Evolutionary conservation across 352 stramenopile species (phyloP), one percentile per base, ranked within the genome.

Genomic region (Blastocystis sp.): DNA sequence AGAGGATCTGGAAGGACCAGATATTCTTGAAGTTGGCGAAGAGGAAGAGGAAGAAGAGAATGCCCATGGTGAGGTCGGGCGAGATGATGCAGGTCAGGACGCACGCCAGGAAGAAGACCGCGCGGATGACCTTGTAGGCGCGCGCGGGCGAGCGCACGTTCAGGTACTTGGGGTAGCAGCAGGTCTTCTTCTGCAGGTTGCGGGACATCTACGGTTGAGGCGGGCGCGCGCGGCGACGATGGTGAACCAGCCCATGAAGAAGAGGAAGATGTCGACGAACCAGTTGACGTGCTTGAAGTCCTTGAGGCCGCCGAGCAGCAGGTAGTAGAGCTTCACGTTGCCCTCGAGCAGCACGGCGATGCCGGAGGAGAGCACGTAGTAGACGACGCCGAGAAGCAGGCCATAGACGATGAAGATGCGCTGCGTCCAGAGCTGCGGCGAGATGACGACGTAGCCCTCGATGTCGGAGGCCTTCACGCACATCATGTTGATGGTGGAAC

Each of bases 41-140:
- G n/a, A 84, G 21, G 61, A 84, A 84, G 57, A 84, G 45, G 74
- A 84, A 69, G n/a, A 84, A 59, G 10, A 84, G 74, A 43, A 84
- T 84, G 28, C 57, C 74, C 60, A 84, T 57, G 17, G 74, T 84
- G 17, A 84, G 34, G 69, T 84, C 74, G 38, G 74, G 74, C 11
- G 74, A 84, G 60, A 84, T 69, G 9, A 84, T 19, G n/a, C 74
- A 84, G 7, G 74, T 84, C 40, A 84, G 60, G 24, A 84, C 74
- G 45, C 74, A 84, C 40, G 74, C 74, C 11, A 84, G 34, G 6
- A 84, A 34, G 45, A 84, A 62, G 66, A 84, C 7, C 2, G 34
- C 11, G 14, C 74, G 74, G 34, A 28, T 52, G 9, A 48, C 28
- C n/a, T 42, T 52, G 66, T 84, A 84, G 19, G 34, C 42, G 1